phyloP scores from a whole-genome alignment of 2,329 filamentous ascomycete species.

The Periconia sp. region DNA sequence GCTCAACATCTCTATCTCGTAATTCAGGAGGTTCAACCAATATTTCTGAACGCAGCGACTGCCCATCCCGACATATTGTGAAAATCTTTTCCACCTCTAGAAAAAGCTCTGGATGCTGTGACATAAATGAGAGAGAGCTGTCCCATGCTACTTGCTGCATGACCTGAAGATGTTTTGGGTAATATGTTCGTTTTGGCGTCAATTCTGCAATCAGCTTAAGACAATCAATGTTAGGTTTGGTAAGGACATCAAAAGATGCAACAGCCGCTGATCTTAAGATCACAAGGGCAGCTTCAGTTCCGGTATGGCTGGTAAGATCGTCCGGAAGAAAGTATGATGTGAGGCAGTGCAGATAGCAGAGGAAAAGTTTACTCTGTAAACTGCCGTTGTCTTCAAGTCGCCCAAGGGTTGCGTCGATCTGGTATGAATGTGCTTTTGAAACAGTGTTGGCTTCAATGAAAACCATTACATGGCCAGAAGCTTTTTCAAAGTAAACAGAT shows the following conservation, averaged over 20 bases:
- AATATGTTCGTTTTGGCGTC: conserved; percentile 46
- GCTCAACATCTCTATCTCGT: conserved; percentile 1
- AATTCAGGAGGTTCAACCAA: conserved; percentile 11
- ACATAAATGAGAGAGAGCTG: conserved; percentile 35
- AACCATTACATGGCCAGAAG: conserved; percentile 14
- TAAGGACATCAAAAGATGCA: conserved; percentile 50
- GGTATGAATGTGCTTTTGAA: conserved; percentile 47
- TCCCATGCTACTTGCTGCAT: conserved; percentile 53
- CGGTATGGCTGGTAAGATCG: conserved; percentile 51
- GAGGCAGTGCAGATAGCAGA: conserved; percentile 56
- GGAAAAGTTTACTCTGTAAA: conserved; percentile 55
- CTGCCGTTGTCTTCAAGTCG: conserved; percentile 54
- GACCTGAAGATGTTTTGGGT: conserved; percentile 43
- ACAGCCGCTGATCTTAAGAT: conserved; percentile 55
- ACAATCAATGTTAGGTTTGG: conserved; percentile 9
- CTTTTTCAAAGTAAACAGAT: conserved; percentile 9
- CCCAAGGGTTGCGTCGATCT: conserved; percentile 54
- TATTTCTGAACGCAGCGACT: not conserved
- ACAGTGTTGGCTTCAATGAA: conserved; percentile 13
- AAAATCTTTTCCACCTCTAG: conserved; percentile 25
- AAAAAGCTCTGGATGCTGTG: conserved; percentile 32
- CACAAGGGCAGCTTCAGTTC: conserved; percentile 56
- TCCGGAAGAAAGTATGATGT: conserved; percentile 58
- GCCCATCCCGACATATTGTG: conserved; percentile 16
- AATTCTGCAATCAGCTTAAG: conserved; percentile 32